Evolutionary conservation across 1,284 basidiomycete genomes (phyloP), one percentile per base, ranked within the genome.

Genomic region (Cutaneotrichosporon mucoides): DNA sequence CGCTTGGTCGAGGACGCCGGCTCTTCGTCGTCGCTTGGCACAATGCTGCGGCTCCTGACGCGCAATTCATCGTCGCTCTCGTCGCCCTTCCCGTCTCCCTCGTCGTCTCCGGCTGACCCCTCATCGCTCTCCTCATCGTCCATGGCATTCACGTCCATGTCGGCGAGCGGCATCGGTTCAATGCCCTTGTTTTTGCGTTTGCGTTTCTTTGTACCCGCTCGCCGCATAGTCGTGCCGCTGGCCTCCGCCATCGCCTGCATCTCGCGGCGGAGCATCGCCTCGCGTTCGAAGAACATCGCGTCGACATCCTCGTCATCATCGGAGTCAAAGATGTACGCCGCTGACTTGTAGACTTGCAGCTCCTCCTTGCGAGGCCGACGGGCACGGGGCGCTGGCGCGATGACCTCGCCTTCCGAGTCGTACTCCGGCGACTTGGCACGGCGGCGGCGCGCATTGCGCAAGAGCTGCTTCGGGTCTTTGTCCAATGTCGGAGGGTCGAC

Each of bases 261-360:
- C 69, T 79, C 80, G 65, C 80, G 79, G 52, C 85, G 77, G 49
- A 85, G 71, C 59, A 70, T 79, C 64, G 82, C 84, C 76, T 94
- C 91, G 66, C 82, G 84, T 68, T 83, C 88, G 63, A 92, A 85
- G 82, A 95, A 95, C 5, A 80, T 82, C 33, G 59, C 65, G 42
- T 79, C 76, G 3, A 68, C 66, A 49, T 88, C 80, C 13, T 73
- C 73, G 56, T 78, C 87, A 82, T 88, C 73, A 69, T 95, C 92
- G 66, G 88, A 90, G 75, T 94, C 91, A 71, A 88, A 84, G 71
- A 94, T 92, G 73, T 93, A 91, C 73, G 91, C 88, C 6, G 92
- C 91, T 10, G 86, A 88, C 77, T 92, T 92, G 82, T 88, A 93
- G 57, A 81, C 76, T 75, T 86, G 82, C 68, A 85, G 82, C 74